phyloP scores from a whole-genome alignment of 371 early-diverging fungal species.

The Coemansia sp. region DNA sequence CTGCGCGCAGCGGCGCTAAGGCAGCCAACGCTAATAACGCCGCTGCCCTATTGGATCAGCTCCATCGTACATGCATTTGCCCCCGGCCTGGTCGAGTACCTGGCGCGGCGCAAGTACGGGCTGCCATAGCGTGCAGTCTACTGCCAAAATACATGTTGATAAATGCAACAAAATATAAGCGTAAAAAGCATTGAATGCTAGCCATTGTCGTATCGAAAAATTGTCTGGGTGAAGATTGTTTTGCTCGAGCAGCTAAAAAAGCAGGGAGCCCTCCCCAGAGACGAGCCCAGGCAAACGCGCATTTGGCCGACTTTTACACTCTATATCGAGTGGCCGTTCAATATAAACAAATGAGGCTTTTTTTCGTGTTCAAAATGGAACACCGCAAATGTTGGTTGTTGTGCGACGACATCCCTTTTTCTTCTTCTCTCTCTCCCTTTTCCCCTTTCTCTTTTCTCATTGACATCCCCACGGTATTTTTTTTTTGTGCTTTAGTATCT shows the following conservation, averaged over 20 bases:
- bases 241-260: too few relatives aligned
- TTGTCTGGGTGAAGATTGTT: background rate
- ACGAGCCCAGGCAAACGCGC: too few relatives aligned
- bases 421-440: background rate
- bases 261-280: too few relatives aligned
- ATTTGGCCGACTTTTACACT: too few relatives aligned
- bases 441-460: background rate
- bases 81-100: slow-evolving; percentile 63
- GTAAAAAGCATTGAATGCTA: background rate
- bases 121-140: slow-evolving; percentile 11
- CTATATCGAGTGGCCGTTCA: too few relatives aligned
- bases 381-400: background rate
- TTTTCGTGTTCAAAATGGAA: background rate
- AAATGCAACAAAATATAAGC: background rate
- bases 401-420: slow-evolving; percentile 1
- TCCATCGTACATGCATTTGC: slow-evolving; percentile 59
- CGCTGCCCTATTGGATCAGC: slow-evolving; percentile 60
- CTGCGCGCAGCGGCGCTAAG: slow-evolving; percentile 63
- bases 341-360: background rate
- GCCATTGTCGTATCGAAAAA: background rate
- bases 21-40: slow-evolving; percentile 63
- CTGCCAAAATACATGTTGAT: background rate
- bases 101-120: slow-evolving; percentile 69
- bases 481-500: too few relatives aligned
- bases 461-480: too few relatives aligned